Percentiles rank a stretch among this genome's conserved stretches.
phyloP scores from a whole-genome alignment of 202 grass and related monocot genomes.

The Cymbopogon flexuosus region DNA sequence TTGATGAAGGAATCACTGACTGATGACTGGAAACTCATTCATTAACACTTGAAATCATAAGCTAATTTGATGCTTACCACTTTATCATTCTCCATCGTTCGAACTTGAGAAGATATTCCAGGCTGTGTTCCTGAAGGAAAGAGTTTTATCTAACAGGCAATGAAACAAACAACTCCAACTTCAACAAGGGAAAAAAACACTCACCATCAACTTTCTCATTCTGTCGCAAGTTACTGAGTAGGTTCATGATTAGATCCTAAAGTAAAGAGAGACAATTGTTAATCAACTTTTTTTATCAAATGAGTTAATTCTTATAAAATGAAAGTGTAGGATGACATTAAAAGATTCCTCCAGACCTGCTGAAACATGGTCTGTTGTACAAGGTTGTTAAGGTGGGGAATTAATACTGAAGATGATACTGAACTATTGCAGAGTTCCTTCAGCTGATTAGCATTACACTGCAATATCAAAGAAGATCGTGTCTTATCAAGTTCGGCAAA shows the following conservation, averaged over 20 bases:
- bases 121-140: constrained; percentile 45
- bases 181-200: constrained; percentile 22
- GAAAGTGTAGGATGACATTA: constrained; percentile 2
- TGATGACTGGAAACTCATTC: not conserved
- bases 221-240: constrained; percentile 86
- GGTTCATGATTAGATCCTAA: constrained; percentile 86
- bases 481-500: not conserved
- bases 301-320: constrained; percentile 23
- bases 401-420: constrained; percentile 65
- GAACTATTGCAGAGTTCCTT: constrained; percentile 74
- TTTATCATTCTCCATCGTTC: constrained; percentile 45
- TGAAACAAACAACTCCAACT: constrained; percentile 9
- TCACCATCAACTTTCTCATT: constrained; percentile 74
- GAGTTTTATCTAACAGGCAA: constrained; percentile 25
- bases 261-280: constrained; percentile 25
- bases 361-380: constrained; percentile 93
- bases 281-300: constrained; percentile 7
- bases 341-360: constrained; percentile 52
- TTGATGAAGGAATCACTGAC: not conserved
- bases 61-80: constrained; percentile 37
- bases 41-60: constrained; percentile 1
- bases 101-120: constrained; percentile 57
- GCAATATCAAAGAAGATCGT: constrained; percentile 22
- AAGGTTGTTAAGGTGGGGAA: constrained; percentile 97
- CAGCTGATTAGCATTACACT: constrained; percentile 56